phyloP scores from a whole-genome alignment of 495 filamentous ascomycete species.

The Articulospora tetracladia region DNA sequence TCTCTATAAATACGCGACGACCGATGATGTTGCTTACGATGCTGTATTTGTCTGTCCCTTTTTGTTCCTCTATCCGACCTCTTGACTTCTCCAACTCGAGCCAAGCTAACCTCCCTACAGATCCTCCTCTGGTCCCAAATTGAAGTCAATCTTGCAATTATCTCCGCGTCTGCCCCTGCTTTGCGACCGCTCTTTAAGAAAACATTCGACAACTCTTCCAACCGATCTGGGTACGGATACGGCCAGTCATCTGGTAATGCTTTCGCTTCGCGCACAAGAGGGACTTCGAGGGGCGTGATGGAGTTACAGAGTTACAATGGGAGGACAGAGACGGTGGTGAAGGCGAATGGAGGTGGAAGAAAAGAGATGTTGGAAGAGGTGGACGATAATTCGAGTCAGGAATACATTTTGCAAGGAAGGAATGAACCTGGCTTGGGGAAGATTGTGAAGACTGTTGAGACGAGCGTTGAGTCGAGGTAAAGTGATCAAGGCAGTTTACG shows the following conservation, averaged over 20 bases:
- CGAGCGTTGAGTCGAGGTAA: no score
- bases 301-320: background rate
- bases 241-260: background rate
- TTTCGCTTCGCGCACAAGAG: background rate
- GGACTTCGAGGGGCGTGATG: background rate
- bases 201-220: background rate
- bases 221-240: background rate
- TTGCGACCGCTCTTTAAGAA: background rate
- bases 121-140: background rate
- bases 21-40: background rate
- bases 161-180: background rate
- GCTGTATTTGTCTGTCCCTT: background rate
- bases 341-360: background rate
- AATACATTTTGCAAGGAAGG: no score
- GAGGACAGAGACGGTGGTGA: background rate
- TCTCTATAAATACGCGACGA: background rate
- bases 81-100: no score
- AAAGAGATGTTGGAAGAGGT: background rate
- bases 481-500: no score
- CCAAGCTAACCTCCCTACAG: background rate
- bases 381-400: no score
- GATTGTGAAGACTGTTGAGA: no score
- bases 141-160: background rate
- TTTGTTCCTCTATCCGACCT: no score
- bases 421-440: no score